Percentiles rank a stretch among this genome's conserved stretches.
Conservation (phyloP, 2,329 filamentous ascomycete genomes). For the Venturia oleaginea region DNA sequence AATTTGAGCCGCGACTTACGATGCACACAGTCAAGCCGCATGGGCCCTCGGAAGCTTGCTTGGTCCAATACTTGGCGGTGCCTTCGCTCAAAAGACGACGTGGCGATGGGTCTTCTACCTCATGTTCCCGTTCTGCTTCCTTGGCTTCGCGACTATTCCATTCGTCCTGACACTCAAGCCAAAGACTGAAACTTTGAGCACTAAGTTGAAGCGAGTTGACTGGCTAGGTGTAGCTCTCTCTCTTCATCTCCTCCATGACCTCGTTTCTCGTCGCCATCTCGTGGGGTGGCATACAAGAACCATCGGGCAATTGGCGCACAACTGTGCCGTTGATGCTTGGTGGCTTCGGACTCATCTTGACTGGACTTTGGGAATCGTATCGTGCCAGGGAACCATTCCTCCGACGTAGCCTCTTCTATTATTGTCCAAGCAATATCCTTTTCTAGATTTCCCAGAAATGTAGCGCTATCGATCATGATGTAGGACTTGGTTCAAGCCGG, state of each 20-base stretch:
- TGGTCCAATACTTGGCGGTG: slow-evolving; percentile 27
- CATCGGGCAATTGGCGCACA: slow-evolving; percentile 32
- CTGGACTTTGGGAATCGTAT: slow-evolving; percentile 28
- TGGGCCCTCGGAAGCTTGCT: slow-evolving; percentile 27
- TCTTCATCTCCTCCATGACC: slow-evolving; percentile 31
- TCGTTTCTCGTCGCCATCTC: slow-evolving; percentile 34
- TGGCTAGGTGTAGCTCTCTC: slow-evolving; percentile 31
- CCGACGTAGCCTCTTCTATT: slow-evolving; percentile 29
- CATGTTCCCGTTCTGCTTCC: slow-evolving; percentile 28
- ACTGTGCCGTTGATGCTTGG: slow-evolving; percentile 32
- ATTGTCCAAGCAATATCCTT: too few species aligned
- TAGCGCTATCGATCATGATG: too few species aligned
- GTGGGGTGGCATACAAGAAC: slow-evolving; percentile 28
- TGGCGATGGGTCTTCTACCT: slow-evolving; percentile 32
- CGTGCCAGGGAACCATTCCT: slow-evolving; percentile 26
- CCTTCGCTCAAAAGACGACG: slow-evolving; percentile 18
- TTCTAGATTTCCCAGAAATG: too few species aligned
- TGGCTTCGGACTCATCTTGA: slow-evolving; percentile 21
- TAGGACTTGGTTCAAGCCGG: too few species aligned
- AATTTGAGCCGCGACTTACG: neutral
- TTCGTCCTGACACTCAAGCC: slow-evolving; percentile 7
- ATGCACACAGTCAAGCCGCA: slow-evolving; percentile 7
- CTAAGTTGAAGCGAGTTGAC: slow-evolving; percentile 27
- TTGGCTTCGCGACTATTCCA: slow-evolving; percentile 19
- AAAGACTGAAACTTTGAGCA: neutral